Percentiles rank a stretch among this genome's conserved stretches.
These are phyloP conservation scores for Brasenia schreberi DNA, from an alignment of 164 flowering plant genomes.

Conservation along the genomic window DNA sequence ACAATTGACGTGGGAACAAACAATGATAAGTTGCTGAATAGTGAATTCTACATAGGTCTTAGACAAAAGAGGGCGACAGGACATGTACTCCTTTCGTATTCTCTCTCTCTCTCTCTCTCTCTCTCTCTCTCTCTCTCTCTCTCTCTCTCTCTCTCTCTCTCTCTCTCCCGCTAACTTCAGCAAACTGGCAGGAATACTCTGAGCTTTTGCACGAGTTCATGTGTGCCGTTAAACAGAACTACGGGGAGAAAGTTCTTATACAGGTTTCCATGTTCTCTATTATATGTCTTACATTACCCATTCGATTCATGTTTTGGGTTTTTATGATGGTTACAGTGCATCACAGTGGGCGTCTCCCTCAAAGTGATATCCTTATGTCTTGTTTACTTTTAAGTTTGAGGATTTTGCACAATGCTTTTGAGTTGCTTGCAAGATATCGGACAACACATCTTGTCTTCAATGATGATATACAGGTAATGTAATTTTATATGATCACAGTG, in stretches of 20 bases:
- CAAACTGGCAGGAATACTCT: slow-evolving; percentile 43
- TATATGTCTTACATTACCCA: too few relatives aligned
- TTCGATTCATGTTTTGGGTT: too few relatives aligned
- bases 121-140: not conserved
- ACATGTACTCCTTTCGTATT: slow-evolving; percentile 23
- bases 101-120: not conserved
- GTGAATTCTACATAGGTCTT: slow-evolving; percentile 34
- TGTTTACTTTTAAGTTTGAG: slow-evolving; percentile 48
- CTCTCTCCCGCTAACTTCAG: too few relatives aligned
- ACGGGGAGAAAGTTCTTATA: slow-evolving; percentile 80
- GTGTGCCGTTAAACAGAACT: slow-evolving; percentile 77
- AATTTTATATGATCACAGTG: not conserved
- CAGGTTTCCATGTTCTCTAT: slow-evolving; percentile 30
- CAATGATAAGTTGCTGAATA: slow-evolving; percentile 59
- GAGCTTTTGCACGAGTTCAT: slow-evolving; percentile 77
- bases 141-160: not conserved
- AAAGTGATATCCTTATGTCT: not conserved
- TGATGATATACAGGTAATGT: slow-evolving; percentile 89
- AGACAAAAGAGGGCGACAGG: slow-evolving; percentile 60
- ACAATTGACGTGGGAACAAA: slow-evolving; percentile 94
- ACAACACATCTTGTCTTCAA: slow-evolving; percentile 83
- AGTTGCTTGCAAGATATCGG: slow-evolving; percentile 54
- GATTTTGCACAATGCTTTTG: slow-evolving; percentile 92
- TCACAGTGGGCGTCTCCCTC: too few relatives aligned
- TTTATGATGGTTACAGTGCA: too few relatives aligned